Evolutionary conservation across 371 early-diverging fungal genomes (phyloP), one percentile per base, ranked within the genome.

Genomic region (Saksenaea vasiformis): DNA sequence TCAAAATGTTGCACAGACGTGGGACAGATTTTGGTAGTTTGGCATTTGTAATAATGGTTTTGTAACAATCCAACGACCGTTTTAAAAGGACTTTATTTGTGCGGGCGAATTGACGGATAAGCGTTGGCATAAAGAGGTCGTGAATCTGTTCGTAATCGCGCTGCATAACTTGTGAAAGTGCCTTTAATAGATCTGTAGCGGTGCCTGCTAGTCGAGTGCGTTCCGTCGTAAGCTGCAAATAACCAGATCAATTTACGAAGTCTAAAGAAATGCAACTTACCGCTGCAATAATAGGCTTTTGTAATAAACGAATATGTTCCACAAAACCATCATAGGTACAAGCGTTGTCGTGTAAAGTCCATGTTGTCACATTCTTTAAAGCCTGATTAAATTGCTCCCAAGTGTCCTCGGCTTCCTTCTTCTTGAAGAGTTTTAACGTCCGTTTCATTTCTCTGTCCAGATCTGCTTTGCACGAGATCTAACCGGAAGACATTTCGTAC

Each of bases 21-120:
- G 77, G 78, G 11, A 84, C 74, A 19, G 77, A 61, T 4, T 62
- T 56, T 9, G 76, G 62, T 2, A 82, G 22, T 37, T 78, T 67
- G 7, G 80, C 73, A 10, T 69, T 61, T 36, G 69, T 68, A 39
- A 84, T 76, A 0, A 82, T 76, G 11, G 72, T 71, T 19, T 65
- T 68, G 38, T 80, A 55, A 38, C 83, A 79, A 55, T 76, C 74
- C 39, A 77, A 60, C 11, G 79, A 72, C 36, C 81, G 77, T 8
- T 64, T 60, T 41, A 81, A 74, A 61, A 76, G 73, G 39, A 83
- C 78, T 64, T 86, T 86, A 64, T 84, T 86, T n/a, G 85, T 81
- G n/a, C 87, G 78, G 24, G 76, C 79, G 63, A 84, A 83, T 10
- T 84, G 74, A 28, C 77, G 75, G 55, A 82, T 55, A 2, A 86